phyloP scores from a whole-genome alignment of 1,284 basidiomycete genomes.

The Athelia psychrophila region DNA sequence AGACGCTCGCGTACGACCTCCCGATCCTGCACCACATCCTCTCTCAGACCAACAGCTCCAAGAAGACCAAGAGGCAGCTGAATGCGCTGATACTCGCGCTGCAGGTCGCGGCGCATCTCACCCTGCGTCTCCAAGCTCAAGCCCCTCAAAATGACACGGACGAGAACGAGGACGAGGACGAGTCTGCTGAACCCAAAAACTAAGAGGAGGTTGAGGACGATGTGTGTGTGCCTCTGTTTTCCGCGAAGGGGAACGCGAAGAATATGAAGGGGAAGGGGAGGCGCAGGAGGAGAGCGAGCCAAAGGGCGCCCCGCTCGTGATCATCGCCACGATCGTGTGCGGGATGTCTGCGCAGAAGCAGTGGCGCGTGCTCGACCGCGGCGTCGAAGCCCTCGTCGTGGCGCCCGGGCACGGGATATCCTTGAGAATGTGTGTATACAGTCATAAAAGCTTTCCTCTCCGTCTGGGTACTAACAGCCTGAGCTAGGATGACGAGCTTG shows the following conservation, averaged over 20 bases:
- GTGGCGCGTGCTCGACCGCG: slow-evolving; percentile 78
- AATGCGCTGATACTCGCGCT: slow-evolving; percentile 84
- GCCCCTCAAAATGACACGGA: no score
- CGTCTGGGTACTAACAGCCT: slow-evolving; percentile 1
- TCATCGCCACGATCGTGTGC: slow-evolving; percentile 90
- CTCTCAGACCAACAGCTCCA: slow-evolving; percentile 37
- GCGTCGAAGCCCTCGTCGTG: slow-evolving; percentile 89
- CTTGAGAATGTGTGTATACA: slow-evolving; percentile 74
- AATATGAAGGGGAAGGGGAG: no score
- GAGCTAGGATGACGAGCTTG: slow-evolving; percentile 68
- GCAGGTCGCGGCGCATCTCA: slow-evolving; percentile 90
- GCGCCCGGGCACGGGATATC: slow-evolving; percentile 97
- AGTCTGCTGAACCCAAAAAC: slow-evolving; percentile 22
- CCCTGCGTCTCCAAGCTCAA: slow-evolving; percentile 45
- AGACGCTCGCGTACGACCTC: slow-evolving; percentile 93
- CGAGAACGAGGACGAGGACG: slow-evolving; percentile 15
- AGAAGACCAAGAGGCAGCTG: slow-evolving; percentile 47
- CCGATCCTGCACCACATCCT: slow-evolving; percentile 87
- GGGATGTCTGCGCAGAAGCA: slow-evolving; percentile 97
- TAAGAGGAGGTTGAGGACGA: slow-evolving; percentile 21
- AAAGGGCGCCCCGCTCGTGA: slow-evolving; percentile 64
- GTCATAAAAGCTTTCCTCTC: no score
- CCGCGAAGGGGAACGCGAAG: slow-evolving; percentile 15
- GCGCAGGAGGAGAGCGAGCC: slow-evolving; percentile 13
- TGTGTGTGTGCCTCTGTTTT: slow-evolving; percentile 4